A percentile compares a stretch with the other conserved stretches of the same genome.
Conservation (phyloP, 306 rosid species). For the Citrullus mucosospermus region DNA sequence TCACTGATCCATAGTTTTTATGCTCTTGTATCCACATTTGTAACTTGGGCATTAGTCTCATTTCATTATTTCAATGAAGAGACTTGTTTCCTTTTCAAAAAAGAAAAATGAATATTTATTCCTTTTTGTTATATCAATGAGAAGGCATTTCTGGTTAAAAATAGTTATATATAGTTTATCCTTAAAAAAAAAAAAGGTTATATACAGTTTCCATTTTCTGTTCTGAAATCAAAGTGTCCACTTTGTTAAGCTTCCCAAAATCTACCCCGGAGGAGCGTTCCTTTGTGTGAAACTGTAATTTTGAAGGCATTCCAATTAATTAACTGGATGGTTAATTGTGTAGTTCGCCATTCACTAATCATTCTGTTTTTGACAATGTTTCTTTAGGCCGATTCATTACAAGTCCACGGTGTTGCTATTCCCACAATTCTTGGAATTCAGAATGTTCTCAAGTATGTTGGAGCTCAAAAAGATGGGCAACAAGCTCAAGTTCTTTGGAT, state of each 20-base stretch:
- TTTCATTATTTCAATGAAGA: too few relatives aligned
- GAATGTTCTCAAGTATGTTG: conserved; percentile 71
- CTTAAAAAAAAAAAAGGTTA: too few relatives aligned
- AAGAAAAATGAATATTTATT: too few relatives aligned
- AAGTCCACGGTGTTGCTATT: conserved; percentile 89
- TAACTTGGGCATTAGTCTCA: too few relatives aligned
- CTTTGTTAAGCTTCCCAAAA: neutral
- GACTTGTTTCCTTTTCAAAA: too few relatives aligned
- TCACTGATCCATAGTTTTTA: too few relatives aligned
- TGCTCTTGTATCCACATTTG: too few relatives aligned
- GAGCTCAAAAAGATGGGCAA: conserved; percentile 39
- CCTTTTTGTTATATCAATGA: too few relatives aligned
- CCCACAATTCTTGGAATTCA: conserved; percentile 67
- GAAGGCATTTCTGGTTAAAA: too few relatives aligned
- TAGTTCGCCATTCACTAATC: neutral
- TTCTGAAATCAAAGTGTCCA: neutral
- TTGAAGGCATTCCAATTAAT: neutral
- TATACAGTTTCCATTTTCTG: neutral
- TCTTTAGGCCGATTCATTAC: conserved; percentile 47
- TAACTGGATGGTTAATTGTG: neutral
- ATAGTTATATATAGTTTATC: too few relatives aligned
- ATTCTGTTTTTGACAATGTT: neutral
- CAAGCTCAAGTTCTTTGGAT: conserved; percentile 60
- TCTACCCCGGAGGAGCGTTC: neutral
- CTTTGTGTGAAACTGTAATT: neutral